Percentiles rank a stretch among this genome's conserved stretches.
Evolutionary conservation across 1,284 basidiomycete genomes (phyloP).

Genomic region (Cutaneotrichosporon mucoides): DNA sequence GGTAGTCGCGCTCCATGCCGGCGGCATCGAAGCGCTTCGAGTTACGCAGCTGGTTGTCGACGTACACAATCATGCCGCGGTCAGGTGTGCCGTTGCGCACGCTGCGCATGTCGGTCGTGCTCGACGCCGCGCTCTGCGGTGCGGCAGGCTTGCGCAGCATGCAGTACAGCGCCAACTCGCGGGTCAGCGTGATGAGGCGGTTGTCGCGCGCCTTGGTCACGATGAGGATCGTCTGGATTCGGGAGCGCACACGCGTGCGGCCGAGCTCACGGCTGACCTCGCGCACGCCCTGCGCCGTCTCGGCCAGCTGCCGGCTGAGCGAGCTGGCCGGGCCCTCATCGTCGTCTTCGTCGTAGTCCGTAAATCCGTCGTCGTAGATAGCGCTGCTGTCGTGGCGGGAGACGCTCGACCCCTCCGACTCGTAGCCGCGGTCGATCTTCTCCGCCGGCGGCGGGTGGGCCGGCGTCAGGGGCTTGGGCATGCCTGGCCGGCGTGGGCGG

Average conservation of each 20-base stretch:
- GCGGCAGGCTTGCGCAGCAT: slow-evolving; percentile 63
- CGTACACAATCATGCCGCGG: slow-evolving; percentile 57
- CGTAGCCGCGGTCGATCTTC: slow-evolving; percentile 27
- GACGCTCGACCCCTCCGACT: slow-evolving; percentile 32
- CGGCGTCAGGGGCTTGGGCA: slow-evolving; percentile 9
- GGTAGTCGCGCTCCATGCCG: slow-evolving; percentile 79
- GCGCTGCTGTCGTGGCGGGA: slow-evolving; percentile 14
- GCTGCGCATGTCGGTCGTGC: slow-evolving; percentile 42
- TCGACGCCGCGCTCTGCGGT: slow-evolving; percentile 52
- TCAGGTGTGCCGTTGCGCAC: not conserved
- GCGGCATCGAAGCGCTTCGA: slow-evolving; percentile 93
- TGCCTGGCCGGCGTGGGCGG: slow-evolving; percentile 1
- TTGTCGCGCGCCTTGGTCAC: slow-evolving; percentile 99
- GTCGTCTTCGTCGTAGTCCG: slow-evolving; percentile 28
- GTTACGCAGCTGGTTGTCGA: slow-evolving; percentile 85
- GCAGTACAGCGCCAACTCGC: slow-evolving; percentile 89
- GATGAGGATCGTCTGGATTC: slow-evolving; percentile 89
- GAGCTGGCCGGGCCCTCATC: slow-evolving; percentile 60
- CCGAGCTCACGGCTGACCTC: slow-evolving; percentile 99
- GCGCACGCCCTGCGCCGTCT: slow-evolving; percentile 92
- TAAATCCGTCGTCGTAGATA: slow-evolving; percentile 1
- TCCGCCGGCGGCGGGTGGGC: slow-evolving; percentile 1
- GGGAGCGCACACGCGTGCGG: slow-evolving; percentile 82
- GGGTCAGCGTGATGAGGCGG: slow-evolving; percentile 87
- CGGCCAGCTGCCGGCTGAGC: slow-evolving; percentile 87